Evolutionary conservation across 805 yeast species (phyloP).

Genomic region (Teunomyces panamensis): DNA sequence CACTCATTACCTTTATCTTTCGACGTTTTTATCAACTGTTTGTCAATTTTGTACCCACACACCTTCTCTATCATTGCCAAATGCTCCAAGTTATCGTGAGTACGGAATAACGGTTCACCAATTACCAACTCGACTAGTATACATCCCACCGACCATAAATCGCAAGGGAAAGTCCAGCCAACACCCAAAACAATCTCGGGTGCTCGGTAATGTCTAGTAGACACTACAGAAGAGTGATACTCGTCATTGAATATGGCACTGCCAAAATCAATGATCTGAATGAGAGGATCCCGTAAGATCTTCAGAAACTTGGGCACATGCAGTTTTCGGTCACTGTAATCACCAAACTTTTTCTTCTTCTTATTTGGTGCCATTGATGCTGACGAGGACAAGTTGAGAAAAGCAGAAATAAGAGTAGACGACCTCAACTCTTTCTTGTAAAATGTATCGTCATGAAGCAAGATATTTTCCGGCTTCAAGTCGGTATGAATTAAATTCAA

Average conservation of each 20-base stretch:
- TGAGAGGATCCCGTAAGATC: slow-evolving; percentile 71
- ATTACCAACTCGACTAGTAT: slow-evolving; percentile 85
- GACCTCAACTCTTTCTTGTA: slow-evolving; percentile 34
- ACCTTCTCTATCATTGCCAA: slow-evolving; percentile 91
- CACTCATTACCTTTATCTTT: slow-evolving; percentile 39
- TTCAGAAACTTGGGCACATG: slow-evolving; percentile 32
- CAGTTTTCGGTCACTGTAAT: slow-evolving; percentile 3
- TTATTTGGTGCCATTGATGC: not conserved
- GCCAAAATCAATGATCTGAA: slow-evolving; percentile 95
- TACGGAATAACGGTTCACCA: slow-evolving; percentile 92
- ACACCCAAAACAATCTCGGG: slow-evolving; percentile 92
- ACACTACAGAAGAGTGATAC: slow-evolving; percentile 86
- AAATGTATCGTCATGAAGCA: slow-evolving; percentile 56
- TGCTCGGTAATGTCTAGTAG: slow-evolving; percentile 95
- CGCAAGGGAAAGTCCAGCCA: slow-evolving; percentile 98
- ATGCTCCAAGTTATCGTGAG: slow-evolving; percentile 93
- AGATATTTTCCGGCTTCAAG: slow-evolving; percentile 91
- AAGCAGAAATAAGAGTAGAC: slow-evolving; percentile 33
- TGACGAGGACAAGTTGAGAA: slow-evolving; percentile 19
- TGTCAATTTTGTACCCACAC: slow-evolving; percentile 53
- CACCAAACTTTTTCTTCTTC: slow-evolving; percentile 1
- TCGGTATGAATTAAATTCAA: slow-evolving; percentile 92
- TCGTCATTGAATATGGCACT: slow-evolving; percentile 92
- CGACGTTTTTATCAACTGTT: slow-evolving; percentile 32
- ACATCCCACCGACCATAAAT: slow-evolving; percentile 96